phyloP scores from a whole-genome alignment of 352 stramenopile genomes.

The Discostella stelligera region DNA sequence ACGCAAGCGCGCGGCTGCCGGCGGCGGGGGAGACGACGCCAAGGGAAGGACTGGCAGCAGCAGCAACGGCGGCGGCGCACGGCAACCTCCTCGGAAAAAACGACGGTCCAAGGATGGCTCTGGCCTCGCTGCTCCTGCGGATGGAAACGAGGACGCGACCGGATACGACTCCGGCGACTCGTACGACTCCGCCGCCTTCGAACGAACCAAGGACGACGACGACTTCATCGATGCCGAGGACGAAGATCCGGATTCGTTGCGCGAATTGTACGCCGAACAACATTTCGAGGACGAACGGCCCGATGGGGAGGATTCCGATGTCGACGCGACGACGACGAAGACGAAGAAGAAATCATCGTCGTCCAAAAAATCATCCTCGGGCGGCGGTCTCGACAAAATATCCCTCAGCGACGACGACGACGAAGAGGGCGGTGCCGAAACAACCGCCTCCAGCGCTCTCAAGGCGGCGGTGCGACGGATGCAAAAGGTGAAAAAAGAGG shows the following conservation, averaged over 20 bases:
- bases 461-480: conserved; percentile 73
- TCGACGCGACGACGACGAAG: conserved; percentile 16
- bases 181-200: conserved; percentile 68
- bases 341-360: conserved; percentile 41
- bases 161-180: conserved; percentile 65
- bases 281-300: conserved; percentile 78
- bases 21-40: background rate
- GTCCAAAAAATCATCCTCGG: conserved; percentile 10
- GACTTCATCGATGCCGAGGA: conserved; percentile 83
- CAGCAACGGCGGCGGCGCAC: background rate
- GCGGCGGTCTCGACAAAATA: conserved; percentile 47
- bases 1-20: conserved; percentile 17
- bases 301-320: conserved; percentile 55
- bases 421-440: conserved; percentile 27
- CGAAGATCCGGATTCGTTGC: conserved; percentile 76
- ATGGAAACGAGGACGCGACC: conserved; percentile 27
- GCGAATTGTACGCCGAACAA: conserved; percentile 82
- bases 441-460: conserved; percentile 64
- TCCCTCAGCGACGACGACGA: conserved; percentile 37
- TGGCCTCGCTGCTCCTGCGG: too few species aligned
- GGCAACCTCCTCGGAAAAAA: background rate
- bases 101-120: conserved; percentile 19
- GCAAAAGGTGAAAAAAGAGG: conserved; percentile 75
- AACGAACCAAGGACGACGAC: conserved; percentile 77
- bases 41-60: background rate